A percentile compares a stretch with the other conserved stretches of the same genome.
Conservation (phyloP, 2,329 filamentous ascomycete species). For the Calonectria montana region DNA sequence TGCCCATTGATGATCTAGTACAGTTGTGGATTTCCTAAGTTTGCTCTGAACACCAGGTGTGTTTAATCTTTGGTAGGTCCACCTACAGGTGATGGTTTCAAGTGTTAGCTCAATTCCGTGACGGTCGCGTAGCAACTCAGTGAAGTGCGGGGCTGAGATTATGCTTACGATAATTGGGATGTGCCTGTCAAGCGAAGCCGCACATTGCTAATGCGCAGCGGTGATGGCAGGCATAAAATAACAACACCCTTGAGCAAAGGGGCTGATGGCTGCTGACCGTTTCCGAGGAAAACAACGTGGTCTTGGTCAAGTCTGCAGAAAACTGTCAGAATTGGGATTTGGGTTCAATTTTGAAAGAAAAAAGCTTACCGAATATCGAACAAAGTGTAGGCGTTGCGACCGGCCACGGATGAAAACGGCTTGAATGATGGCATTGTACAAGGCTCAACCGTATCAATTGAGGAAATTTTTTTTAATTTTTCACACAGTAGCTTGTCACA, state of each 20-base stretch:
- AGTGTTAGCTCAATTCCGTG: not conserved
- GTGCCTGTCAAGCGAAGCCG: constrained; percentile 77
- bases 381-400: not conserved
- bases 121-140: not conserved
- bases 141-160: constrained; percentile 25
- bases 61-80: constrained; percentile 44
- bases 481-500: not conserved
- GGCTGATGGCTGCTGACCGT: constrained; percentile 77
- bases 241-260: constrained; percentile 78
- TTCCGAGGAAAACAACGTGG: constrained; percentile 81
- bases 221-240: constrained; percentile 76
- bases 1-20: constrained; percentile 76
- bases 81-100: constrained; percentile 47
- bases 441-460: not conserved
- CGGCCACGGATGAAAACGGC: not conserved
- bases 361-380: not conserved
- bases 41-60: constrained; percentile 50
- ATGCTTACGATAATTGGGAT: constrained; percentile 70
- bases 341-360: not conserved
- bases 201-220: constrained; percentile 77
- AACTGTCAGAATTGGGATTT: not conserved
- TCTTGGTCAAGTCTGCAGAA: constrained; percentile 75
- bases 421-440: not conserved
- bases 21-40: constrained; percentile 67
- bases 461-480: too few species aligned